A percentile compares a stretch with the other conserved stretches of the same genome.
Conservation (phyloP, 495 filamentous ascomycete genomes). For the Daldinia grandis region DNA sequence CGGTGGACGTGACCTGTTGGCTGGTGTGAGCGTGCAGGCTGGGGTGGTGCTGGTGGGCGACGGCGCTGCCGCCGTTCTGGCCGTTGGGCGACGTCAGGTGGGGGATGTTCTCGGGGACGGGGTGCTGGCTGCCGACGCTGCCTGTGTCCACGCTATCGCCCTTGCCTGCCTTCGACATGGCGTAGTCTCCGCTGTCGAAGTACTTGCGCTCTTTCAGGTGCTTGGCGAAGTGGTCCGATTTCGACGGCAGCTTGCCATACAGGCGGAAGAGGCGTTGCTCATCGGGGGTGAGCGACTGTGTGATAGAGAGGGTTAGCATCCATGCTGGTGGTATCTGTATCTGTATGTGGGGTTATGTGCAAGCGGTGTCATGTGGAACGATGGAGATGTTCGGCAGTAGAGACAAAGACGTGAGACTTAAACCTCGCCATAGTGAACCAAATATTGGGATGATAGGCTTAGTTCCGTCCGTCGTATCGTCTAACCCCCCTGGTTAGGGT, state of each 20-base stretch:
- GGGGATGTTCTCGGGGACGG: constrained; percentile 95
- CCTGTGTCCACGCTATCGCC: constrained; percentile 93
- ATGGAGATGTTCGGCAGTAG: background rate
- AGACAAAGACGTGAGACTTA: constrained; percentile 26
- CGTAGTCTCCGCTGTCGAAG: constrained; percentile 98
- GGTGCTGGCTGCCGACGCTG: constrained; percentile 91
- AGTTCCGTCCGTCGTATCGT: constrained; percentile 1
- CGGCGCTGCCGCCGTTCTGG: constrained; percentile 55
- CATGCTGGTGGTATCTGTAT: constrained; percentile 1
- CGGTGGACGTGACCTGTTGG: constrained; percentile 65
- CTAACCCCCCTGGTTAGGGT: constrained; percentile 13
- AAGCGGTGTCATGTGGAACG: constrained; percentile 22
- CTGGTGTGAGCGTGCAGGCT: constrained; percentile 51
- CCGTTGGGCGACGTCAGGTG: constrained; percentile 77
- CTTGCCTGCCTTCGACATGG: constrained; percentile 97
- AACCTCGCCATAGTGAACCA: background rate
- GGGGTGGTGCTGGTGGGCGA: constrained; percentile 52
- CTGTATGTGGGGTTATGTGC: background rate
- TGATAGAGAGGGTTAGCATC: constrained; percentile 24
- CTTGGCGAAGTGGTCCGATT: constrained; percentile 96
- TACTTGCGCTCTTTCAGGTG: constrained; percentile 99
- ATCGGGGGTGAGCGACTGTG: constrained; percentile 87
- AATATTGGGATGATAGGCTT: background rate
- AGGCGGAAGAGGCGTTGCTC: constrained; percentile 95
- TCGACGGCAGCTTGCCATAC: constrained; percentile 95